These are phyloP conservation scores for Thelephora ganbajun DNA, from an alignment of 768 basidiomycete species.

Conservation along the genomic window DNA sequence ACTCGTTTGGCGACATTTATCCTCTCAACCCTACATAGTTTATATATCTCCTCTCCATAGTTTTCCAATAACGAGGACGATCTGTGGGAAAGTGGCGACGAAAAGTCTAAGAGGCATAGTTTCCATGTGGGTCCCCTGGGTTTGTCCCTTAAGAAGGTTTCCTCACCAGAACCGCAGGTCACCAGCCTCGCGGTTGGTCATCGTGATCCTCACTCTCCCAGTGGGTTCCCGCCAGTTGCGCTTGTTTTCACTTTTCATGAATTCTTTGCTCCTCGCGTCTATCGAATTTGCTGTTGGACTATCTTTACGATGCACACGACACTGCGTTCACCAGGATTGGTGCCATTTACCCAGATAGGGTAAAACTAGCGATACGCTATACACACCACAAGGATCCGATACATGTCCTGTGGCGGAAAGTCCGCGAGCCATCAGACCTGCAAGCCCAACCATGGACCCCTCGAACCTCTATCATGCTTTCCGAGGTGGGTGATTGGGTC, in stretches of 20 bases:
- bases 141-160: too few relatives aligned
- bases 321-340: conserved; percentile 59
- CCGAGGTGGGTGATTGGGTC: conserved; percentile 41
- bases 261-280: conserved; percentile 22
- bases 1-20: too few relatives aligned
- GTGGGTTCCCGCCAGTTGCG: conserved; percentile 10
- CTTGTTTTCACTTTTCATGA: conserved; percentile 20
- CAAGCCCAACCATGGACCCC: conserved; percentile 31
- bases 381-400: conserved; percentile 26
- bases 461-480: conserved; percentile 36
- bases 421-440: not conserved
- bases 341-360: conserved; percentile 49
- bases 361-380: conserved; percentile 50
- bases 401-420: conserved; percentile 32
- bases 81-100: too few relatives aligned
- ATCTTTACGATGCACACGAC: conserved; percentile 36
- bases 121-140: too few relatives aligned
- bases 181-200: too few relatives aligned
- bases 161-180: too few relatives aligned
- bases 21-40: too few relatives aligned
- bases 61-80: too few relatives aligned
- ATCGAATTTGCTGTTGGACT: conserved; percentile 40
- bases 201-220: conserved; percentile 19
- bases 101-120: too few relatives aligned
- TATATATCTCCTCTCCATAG: too few relatives aligned